Conservation (phyloP, 148 eudicot genomes). For the Gaultheria prostrata region DNA sequence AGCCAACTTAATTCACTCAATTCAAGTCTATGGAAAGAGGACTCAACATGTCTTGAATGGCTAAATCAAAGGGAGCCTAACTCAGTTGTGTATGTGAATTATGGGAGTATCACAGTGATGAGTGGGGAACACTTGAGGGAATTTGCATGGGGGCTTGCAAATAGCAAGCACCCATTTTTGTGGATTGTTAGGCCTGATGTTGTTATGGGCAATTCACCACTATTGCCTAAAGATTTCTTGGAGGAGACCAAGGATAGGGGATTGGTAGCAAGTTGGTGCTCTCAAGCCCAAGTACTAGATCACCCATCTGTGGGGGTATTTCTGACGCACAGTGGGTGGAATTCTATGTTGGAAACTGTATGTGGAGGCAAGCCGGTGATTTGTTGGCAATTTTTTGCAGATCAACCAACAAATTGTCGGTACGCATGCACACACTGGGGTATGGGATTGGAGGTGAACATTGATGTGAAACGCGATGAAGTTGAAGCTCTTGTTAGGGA, state of each 20-base stretch:
- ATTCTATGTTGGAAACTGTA: not conserved
- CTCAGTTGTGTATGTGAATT: conserved; percentile 8
- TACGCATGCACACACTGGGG: conserved; percentile 7
- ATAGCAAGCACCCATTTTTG: conserved; percentile 1
- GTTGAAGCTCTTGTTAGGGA: conserved; percentile 2
- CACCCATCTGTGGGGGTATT: conserved; percentile 5
- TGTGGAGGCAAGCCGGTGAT: not conserved
- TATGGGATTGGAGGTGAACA: not conserved
- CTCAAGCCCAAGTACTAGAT: not conserved
- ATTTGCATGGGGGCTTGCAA: conserved; percentile 13
- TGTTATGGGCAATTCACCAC: conserved; percentile 1
- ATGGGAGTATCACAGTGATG: conserved; percentile 6
- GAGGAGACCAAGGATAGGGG: conserved; percentile 5
- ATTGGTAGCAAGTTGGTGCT: conserved; percentile 4
- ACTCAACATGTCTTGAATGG: conserved; percentile 1
- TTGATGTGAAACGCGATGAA: not conserved
- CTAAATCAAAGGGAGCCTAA: not conserved
- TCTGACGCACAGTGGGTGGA: conserved; percentile 10
- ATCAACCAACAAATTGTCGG: conserved; percentile 12
- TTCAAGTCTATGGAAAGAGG: conserved; percentile 15
- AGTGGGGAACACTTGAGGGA: not conserved
- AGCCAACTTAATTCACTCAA: not conserved
- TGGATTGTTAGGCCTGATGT: conserved; percentile 11
- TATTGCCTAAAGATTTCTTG: not conserved
- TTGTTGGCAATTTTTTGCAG: conserved; percentile 12